phyloP scores from a whole-genome alignment of 2,329 filamentous ascomycete genomes.

The Calonectria crousiana region DNA sequence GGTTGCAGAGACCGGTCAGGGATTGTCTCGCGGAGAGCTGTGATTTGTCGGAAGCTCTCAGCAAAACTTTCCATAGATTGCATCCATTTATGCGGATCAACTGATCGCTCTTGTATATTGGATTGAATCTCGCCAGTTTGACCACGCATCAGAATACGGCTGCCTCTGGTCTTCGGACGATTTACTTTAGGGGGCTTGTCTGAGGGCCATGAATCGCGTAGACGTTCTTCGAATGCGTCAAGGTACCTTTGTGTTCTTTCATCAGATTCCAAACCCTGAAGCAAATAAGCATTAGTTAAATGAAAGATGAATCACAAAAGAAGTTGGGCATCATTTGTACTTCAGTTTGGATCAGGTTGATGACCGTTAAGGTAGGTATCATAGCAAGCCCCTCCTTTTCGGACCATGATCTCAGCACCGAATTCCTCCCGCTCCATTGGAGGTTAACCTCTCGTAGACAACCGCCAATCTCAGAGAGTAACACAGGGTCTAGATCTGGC shows the following conservation, averaged over 20 bases:
- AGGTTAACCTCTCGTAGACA: conserved; percentile 20
- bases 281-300: background rate
- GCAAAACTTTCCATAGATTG: conserved; percentile 21
- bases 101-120: background rate
- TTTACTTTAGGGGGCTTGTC: background rate
- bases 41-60: conserved; percentile 1
- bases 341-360: conserved; percentile 16
- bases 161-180: background rate
- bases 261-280: conserved; percentile 6
- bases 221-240: background rate
- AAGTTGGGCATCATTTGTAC: background rate
- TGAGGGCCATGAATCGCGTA: conserved; percentile 12
- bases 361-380: conserved; percentile 5
- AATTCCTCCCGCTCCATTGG: conserved; percentile 28
- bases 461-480: background rate
- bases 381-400: conserved; percentile 18
- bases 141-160: background rate
- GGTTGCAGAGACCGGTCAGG: conserved; percentile 2
- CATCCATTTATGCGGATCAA: conserved; percentile 23
- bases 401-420: conserved; percentile 20
- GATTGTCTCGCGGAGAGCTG: conserved; percentile 8
- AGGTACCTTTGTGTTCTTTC: conserved; percentile 10
- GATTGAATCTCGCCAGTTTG: background rate
- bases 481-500: conserved; percentile 4
- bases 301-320: no score